Conservation (phyloP, 139 green algal species). For the Eudorina sp. region DNA sequence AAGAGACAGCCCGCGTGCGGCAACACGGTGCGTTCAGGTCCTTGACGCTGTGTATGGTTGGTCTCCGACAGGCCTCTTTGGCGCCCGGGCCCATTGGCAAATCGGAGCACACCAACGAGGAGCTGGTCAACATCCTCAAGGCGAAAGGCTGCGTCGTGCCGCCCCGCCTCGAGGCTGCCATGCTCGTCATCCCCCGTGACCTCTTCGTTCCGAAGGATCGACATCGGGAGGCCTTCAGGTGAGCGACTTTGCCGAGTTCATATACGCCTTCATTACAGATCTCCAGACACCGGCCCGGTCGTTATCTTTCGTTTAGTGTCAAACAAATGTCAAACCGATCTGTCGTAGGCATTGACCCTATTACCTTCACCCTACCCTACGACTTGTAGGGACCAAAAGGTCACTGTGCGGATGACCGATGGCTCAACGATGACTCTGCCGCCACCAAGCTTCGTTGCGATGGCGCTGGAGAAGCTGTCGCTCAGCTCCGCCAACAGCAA, state of each 20-base stretch:
- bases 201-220: constrained; percentile 74
- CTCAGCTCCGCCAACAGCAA: constrained; percentile 38
- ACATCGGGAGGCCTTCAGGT: constrained; percentile 70
- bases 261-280: not conserved
- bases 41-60: too few relatives aligned
- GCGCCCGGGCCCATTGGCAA: constrained; percentile 69
- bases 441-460: constrained; percentile 69
- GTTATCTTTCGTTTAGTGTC: too few relatives aligned
- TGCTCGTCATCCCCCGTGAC: constrained; percentile 69
- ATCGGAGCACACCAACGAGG: constrained; percentile 74
- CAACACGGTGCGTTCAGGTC: too few relatives aligned
- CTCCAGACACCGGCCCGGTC: too few relatives aligned
- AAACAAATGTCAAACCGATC: too few relatives aligned
- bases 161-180: constrained; percentile 61
- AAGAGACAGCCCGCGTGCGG: too few relatives aligned
- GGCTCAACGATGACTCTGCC: constrained; percentile 72
- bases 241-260: not conserved
- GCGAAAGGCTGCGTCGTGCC: constrained; percentile 67
- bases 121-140: constrained; percentile 76
- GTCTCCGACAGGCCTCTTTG: constrained; percentile 37
- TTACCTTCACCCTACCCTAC: not conserved
- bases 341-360: not conserved
- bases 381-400: constrained; percentile 64
- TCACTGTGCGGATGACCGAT: constrained; percentile 72
- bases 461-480: constrained; percentile 69